Base-by-base conservation (phyloP, 345 rosid species). In the Eucalyptus sideroxylon region DNA sequence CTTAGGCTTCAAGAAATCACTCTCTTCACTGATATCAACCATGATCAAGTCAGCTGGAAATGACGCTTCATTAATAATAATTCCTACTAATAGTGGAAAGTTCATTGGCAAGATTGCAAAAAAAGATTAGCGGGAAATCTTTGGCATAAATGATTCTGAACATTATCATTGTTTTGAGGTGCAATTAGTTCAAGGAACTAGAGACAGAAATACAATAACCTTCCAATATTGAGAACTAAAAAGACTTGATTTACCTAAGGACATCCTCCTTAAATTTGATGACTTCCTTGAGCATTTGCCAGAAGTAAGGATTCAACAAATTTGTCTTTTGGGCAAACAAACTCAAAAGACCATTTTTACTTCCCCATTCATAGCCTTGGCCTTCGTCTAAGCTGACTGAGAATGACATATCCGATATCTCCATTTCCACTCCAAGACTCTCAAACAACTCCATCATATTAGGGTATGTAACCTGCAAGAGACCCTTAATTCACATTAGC, bases 401-500 rank as follows among this genome's bases (percentile, higher is more conserved):
- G 56, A 97, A 92, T 42, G 99, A 96, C 99, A 96, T 95, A 88
- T 96, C 98, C 6, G 97, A 96, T 34, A 91, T 42, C 91, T 96
- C 98, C 98, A 96, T 95, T 9, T 96, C 98, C 56, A 96, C 94
- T 86, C 98, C 98, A 40, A 96, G 97, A 40, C 51, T 93, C 93
- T 97, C 98, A 50, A 96, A 97, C 88, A 96, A 94, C 65, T 96
- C 97, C 97, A 95, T 92, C 98, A 94, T 96, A 90, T 97, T 97
- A 87, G 99, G 98, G 92, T 96, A 96, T 12, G 97, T 96, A 47
- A 97, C 98, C 99, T 97, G 92, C 86, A 65, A 0, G 19, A n/a
- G 77, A 65, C 77, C 77, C 77, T 16, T 2, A 16, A 65, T n/a
- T 65, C 11, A 1, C 62, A 2, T 56, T 24, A 24, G 62, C 62